Conservation (phyloP, 2,329 filamentous ascomycete species). For the Didymella segeticola region DNA sequence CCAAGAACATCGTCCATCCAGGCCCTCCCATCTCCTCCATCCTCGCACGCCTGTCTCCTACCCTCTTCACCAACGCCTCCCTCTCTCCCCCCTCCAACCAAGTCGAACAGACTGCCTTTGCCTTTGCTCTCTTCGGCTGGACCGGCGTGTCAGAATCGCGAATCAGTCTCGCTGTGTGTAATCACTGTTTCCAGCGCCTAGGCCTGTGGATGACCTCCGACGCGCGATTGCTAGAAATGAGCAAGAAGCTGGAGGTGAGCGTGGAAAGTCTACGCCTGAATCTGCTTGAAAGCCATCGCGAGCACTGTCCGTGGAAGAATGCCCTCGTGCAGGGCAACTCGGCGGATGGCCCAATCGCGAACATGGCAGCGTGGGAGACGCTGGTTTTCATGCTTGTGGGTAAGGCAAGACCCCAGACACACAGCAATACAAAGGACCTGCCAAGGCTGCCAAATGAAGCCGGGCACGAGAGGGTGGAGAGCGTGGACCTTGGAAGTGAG, state of each 20-base stretch:
- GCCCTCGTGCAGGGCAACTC: constrained; percentile 41
- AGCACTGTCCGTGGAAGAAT: constrained; percentile 53
- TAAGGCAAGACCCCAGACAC: neutral
- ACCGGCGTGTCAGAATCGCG: constrained; percentile 64
- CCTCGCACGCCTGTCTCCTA: constrained; percentile 30
- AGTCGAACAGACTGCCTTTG: constrained; percentile 35
- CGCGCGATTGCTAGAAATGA: constrained; percentile 42
- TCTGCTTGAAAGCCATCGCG: constrained; percentile 47
- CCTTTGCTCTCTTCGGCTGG: constrained; percentile 56
- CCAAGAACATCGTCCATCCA: constrained; percentile 44
- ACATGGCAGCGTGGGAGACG: constrained; percentile 47
- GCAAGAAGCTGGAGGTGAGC: constrained; percentile 39
- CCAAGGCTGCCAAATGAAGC: neutral
- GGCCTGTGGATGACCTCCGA: constrained; percentile 86
- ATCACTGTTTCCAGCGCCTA: constrained; percentile 84
- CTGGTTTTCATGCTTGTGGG: constrained; percentile 42
- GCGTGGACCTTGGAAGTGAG: constrained; percentile 36
- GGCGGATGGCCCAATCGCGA: constrained; percentile 36
- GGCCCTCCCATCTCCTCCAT: constrained; percentile 35
- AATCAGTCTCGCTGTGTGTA: constrained; percentile 78
- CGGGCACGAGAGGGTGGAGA: constrained; percentile 25
- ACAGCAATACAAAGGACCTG: neutral
- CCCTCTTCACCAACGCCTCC: constrained; percentile 29
- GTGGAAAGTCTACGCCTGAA: constrained; percentile 44
- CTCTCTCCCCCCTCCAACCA: constrained; percentile 25